Percentiles rank a stretch among this genome's conserved stretches.
Conservation (phyloP, 2,329 filamentous ascomycete genomes). For the Phoma sp. region DNA sequence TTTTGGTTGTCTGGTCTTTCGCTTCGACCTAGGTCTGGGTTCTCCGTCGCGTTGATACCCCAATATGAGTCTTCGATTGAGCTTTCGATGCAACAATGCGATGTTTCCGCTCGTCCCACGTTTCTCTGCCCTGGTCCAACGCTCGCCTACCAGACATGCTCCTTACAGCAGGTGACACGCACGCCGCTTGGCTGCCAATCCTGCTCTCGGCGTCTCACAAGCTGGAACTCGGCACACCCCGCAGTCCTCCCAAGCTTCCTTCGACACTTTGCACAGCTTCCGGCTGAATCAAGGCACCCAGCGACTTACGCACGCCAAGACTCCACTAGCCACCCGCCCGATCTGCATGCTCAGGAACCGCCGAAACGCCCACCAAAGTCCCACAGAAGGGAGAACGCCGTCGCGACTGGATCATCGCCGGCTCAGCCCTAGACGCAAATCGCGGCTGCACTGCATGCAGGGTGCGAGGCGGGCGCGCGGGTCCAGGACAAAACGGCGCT, state of each 20-base stretch:
- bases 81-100: neutral
- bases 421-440: neutral
- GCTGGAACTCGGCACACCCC: neutral
- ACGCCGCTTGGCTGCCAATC: neutral
- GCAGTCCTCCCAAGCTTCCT: neutral
- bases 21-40: constrained; percentile 24
- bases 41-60: constrained; percentile 31
- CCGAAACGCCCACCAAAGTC: neutral
- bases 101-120: neutral
- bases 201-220: neutral
- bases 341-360: neutral
- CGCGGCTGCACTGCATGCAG: neutral
- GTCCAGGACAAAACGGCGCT: neutral
- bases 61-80: constrained; percentile 23
- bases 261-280: neutral
- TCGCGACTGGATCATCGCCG: neutral
- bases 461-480: neutral
- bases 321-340: neutral
- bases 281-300: neutral
- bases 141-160: neutral
- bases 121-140: neutral
- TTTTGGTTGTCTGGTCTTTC: constrained; percentile 7
- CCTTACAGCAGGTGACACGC: neutral
- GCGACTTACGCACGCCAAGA: neutral
- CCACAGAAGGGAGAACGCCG: neutral